These are phyloP conservation scores for Phytophthora pistaciae DNA, from an alignment of 352 stramenopile genomes.

Conservation along the genomic window DNA sequence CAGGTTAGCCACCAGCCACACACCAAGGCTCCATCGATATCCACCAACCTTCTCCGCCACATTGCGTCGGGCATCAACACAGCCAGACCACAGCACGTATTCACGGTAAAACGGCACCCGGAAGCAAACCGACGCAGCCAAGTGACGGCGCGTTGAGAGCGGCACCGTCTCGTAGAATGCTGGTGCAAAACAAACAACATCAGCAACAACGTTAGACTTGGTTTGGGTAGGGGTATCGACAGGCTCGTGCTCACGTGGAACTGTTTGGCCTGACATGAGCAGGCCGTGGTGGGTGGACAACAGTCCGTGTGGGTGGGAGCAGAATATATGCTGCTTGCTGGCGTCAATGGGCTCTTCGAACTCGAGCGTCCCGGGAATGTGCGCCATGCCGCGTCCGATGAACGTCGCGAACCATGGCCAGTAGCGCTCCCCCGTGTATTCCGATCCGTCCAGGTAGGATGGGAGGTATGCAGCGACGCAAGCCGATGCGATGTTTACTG, in stretches of 20 bases:
- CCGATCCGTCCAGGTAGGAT: constrained; percentile 65
- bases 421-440: constrained; percentile 65
- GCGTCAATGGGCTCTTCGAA: constrained; percentile 74
- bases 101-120: constrained; percentile 80
- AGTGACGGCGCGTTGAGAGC: constrained; percentile 67
- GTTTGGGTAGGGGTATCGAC: background rate
- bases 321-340: constrained; percentile 81
- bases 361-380: constrained; percentile 67
- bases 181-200: constrained; percentile 19
- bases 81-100: constrained; percentile 81
- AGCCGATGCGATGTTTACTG: constrained; percentile 25
- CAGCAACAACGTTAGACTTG: constrained; percentile 9
- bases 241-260: constrained; percentile 50
- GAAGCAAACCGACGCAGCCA: constrained; percentile 83
- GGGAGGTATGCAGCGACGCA: constrained; percentile 56
- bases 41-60: constrained; percentile 63
- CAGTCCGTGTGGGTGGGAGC: constrained; percentile 80
- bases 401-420: constrained; percentile 67
- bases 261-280: constrained; percentile 65
- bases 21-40: background rate
- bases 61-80: constrained; percentile 72
- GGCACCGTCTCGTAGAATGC: constrained; percentile 79
- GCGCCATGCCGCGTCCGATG: constrained; percentile 38
- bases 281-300: constrained; percentile 77
- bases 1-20: constrained; percentile 6